Evolutionary conservation across 495 filamentous ascomycete species (phyloP).

Genomic region (Neurospora sp.): DNA sequence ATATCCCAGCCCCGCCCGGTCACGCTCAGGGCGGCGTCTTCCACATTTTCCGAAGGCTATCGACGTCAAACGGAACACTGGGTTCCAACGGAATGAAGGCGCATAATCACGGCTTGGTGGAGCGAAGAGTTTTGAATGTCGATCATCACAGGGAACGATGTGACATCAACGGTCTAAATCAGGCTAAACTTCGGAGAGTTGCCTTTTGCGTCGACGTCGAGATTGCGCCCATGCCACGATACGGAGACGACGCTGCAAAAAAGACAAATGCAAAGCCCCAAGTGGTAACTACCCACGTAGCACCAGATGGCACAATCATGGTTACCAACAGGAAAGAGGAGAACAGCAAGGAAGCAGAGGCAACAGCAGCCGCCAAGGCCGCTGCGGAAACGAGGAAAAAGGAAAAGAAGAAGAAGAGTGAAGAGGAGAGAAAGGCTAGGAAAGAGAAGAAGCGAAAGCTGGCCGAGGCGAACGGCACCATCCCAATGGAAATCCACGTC

Average conservation of each 20-base stretch:
- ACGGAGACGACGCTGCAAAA: slow-evolving; percentile 31
- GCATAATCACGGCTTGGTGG: slow-evolving; percentile 51
- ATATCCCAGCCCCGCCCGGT: slow-evolving; percentile 58
- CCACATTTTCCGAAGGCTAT: slow-evolving; percentile 71
- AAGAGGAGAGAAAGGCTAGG: slow-evolving; percentile 76
- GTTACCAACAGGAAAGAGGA: slow-evolving; percentile 32
- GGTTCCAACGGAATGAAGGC: slow-evolving; percentile 17
- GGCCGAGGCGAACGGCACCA: slow-evolving; percentile 70
- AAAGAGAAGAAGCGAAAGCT: slow-evolving; percentile 72
- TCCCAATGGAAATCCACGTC: slow-evolving; percentile 65
- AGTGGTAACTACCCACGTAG: slow-evolving; percentile 45
- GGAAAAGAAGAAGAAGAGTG: slow-evolving; percentile 85
- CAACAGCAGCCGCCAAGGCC: slow-evolving; percentile 15
- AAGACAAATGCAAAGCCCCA: slow-evolving; percentile 37
- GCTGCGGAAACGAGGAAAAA: slow-evolving; percentile 46
- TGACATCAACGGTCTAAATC: slow-evolving; percentile 66
- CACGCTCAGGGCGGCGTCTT: slow-evolving; percentile 62
- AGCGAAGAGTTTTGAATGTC: slow-evolving; percentile 74
- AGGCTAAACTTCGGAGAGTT: slow-evolving; percentile 71
- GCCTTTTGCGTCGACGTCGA: slow-evolving; percentile 97
- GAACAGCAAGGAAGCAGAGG: slow-evolving; percentile 15
- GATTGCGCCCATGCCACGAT: slow-evolving; percentile 59
- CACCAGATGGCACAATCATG: slow-evolving; percentile 27
- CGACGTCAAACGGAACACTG: slow-evolving; percentile 50
- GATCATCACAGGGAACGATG: slow-evolving; percentile 72